A percentile compares a stretch with the other conserved stretches of the same genome.
phyloP scores from a whole-genome alignment of 2,329 filamentous ascomycete genomes.

The Nemania sp. region DNA sequence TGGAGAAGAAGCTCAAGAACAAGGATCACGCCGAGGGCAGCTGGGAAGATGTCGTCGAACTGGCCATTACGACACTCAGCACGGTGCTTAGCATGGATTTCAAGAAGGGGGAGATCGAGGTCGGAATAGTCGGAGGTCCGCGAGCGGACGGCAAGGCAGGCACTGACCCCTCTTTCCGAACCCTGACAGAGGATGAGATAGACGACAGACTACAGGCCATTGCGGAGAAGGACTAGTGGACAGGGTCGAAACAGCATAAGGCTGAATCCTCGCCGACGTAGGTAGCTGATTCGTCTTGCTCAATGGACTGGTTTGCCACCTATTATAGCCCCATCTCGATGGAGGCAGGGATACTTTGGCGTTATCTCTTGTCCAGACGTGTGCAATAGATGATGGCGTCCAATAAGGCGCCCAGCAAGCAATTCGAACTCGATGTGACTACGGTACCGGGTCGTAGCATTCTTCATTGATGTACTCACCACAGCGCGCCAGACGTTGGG shows the following conservation, averaged over 20 bases:
- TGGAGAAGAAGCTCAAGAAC: conserved; percentile 99
- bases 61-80: conserved; percentile 93
- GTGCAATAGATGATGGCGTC: conserved; percentile 33
- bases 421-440: conserved; percentile 19
- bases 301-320: conserved; percentile 19
- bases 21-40: conserved; percentile 90
- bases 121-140: conserved; percentile 93
- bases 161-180: conserved; percentile 78
- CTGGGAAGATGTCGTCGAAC: conserved; percentile 98
- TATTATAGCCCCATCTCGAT: conserved; percentile 16
- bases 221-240: conserved; percentile 89
- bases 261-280: conserved; percentile 28
- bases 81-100: conserved; percentile 98
- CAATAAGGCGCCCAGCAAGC: conserved; percentile 27
- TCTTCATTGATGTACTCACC: conserved; percentile 11
- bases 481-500: not conserved
- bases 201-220: conserved; percentile 98
- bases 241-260: conserved; percentile 33
- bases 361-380: conserved; percentile 22
- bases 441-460: conserved; percentile 3
- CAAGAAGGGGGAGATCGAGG: conserved; percentile 98
- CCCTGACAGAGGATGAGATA: conserved; percentile 95
- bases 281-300: conserved; percentile 28
- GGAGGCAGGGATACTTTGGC: conserved; percentile 28
- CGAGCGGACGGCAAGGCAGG: conserved; percentile 81